Conservation (phyloP, 768 basidiomycete genomes). For the Candolleomyces eurysporus region DNA sequence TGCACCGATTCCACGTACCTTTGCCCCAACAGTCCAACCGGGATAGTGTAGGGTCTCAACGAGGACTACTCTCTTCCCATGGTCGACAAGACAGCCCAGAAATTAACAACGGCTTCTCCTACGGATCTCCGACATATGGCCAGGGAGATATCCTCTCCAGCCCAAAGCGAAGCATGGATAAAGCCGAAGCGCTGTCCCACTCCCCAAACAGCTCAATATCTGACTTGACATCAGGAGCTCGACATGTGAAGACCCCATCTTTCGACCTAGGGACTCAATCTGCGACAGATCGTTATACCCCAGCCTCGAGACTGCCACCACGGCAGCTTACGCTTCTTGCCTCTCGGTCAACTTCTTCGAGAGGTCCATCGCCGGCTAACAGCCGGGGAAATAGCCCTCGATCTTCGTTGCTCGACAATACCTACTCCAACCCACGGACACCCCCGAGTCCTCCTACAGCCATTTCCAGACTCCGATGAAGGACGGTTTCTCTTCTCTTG, state of each 20-base stretch:
- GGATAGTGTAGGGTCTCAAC: background rate
- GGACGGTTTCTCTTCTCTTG: background rate
- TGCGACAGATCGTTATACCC: background rate
- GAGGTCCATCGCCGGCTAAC: background rate
- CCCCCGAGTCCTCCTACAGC: slow-evolving; percentile 6
- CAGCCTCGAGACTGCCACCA: background rate
- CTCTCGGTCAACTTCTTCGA: background rate
- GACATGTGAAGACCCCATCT: background rate
- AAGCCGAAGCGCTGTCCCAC: slow-evolving; percentile 4
- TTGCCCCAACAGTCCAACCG: background rate
- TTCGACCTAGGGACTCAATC: background rate
- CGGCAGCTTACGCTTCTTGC: background rate
- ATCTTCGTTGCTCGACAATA: too few species aligned
- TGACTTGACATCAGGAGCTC: background rate
- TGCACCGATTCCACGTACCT: background rate
- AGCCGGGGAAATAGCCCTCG: background rate
- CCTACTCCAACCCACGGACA: slow-evolving; percentile 3
- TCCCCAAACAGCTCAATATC: slow-evolving; percentile 2
- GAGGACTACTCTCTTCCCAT: slow-evolving; percentile 10
- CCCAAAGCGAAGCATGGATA: slow-evolving; percentile 4
- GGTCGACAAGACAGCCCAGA: background rate
- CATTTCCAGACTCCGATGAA: background rate
- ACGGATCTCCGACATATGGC: background rate
- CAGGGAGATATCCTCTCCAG: background rate
- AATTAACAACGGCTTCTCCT: background rate